These are phyloP conservation scores for Gyrodon lividus DNA, from an alignment of 768 basidiomycete genomes.

Conservation along the genomic window DNA sequence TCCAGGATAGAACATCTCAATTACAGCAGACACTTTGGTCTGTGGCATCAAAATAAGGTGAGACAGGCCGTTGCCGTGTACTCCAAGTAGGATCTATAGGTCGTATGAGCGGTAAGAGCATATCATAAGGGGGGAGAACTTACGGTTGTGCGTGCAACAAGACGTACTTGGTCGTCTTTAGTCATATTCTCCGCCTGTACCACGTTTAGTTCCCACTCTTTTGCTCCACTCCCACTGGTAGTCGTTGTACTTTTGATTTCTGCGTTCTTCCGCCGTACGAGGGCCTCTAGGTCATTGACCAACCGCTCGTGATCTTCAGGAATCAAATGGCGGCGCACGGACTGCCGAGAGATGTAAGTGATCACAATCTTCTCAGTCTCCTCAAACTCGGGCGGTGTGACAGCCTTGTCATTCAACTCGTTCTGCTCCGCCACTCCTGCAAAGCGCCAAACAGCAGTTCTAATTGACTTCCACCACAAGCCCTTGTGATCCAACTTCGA, in stretches of 20 bases:
- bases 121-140: conserved; percentile 21
- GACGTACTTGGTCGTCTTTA: conserved; percentile 72
- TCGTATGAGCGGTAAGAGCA: conserved; percentile 1
- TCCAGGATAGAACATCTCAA: conserved; percentile 79
- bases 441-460: conserved; percentile 63
- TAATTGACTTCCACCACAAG: conserved; percentile 80
- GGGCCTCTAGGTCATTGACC: conserved; percentile 49
- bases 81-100: conserved; percentile 61
- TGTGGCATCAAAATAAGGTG: conserved; percentile 85
- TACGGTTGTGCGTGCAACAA: conserved; percentile 70
- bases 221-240: conserved; percentile 4
- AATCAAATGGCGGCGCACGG: conserved; percentile 48
- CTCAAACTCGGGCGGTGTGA: conserved; percentile 24
- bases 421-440: conserved; percentile 45
- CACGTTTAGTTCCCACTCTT: conserved; percentile 59
- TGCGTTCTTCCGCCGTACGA: conserved; percentile 41
- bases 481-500: conserved; percentile 36
- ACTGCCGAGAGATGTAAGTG: conserved; percentile 73
- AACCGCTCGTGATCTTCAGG: conserved; percentile 54
- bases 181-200: conserved; percentile 63
- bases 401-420: conserved; percentile 13
- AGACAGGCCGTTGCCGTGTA: conserved; percentile 81
- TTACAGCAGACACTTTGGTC: conserved; percentile 72
- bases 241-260: conserved; percentile 9
- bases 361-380: conserved; percentile 57